These are phyloP conservation scores for Trichoderma atroviride DNA, from an alignment of 2,329 filamentous ascomycete species.

Conservation along the genomic window DNA sequence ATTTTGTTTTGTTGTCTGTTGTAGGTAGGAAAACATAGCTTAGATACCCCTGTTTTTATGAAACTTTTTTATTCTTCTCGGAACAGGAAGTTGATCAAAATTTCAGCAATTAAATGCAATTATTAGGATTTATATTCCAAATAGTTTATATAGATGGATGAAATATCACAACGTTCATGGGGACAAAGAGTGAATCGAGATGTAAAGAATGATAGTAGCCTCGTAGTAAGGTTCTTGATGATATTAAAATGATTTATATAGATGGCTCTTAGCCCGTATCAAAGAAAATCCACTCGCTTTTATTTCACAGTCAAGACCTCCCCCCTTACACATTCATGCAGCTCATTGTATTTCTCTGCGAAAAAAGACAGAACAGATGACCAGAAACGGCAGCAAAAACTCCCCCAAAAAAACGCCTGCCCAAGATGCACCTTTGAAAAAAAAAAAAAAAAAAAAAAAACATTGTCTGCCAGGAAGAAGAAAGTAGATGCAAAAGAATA, in stretches of 20 bases:
- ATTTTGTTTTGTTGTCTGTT: background rate
- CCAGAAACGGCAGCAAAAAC: background rate
- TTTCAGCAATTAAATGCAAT: too few species aligned
- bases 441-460: too few species aligned
- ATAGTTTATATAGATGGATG: background rate
- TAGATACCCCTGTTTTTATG: slow-evolving; percentile 21
- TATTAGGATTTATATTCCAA: too few species aligned
- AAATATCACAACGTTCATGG: background rate
- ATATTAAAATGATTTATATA: slow-evolving; percentile 13
- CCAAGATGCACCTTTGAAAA: slow-evolving; percentile 29
- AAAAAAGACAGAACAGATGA: background rate
- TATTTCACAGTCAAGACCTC: background rate
- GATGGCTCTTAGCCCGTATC: background rate
- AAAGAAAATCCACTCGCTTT: slow-evolving; percentile 13
- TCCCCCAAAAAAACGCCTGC: slow-evolving; percentile 32
- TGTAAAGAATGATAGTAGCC: background rate
- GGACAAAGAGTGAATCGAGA: background rate
- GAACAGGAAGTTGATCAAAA: too few species aligned
- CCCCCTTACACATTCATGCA: background rate
- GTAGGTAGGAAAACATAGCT: slow-evolving; percentile 6
- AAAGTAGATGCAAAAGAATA: background rate
- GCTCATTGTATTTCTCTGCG: background rate
- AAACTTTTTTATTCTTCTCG: background rate
- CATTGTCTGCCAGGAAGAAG: background rate
- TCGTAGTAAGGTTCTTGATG: background rate